Evolutionary conservation across 305 asterid genomes (phyloP).

Genomic region (Fraxinus sp.): DNA sequence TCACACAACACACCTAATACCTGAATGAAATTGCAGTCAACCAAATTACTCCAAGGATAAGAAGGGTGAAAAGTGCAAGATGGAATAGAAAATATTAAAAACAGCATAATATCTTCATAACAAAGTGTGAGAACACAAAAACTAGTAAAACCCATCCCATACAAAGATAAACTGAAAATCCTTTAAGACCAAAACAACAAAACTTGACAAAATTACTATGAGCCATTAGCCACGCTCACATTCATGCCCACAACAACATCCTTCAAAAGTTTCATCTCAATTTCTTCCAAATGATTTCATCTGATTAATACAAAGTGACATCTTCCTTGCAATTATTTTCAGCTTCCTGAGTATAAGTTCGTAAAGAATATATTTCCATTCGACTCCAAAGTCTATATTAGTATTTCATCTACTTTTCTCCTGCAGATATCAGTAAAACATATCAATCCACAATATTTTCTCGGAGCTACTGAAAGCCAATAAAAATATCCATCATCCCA

Average conservation of each 20-base stretch:
- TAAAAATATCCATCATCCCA: background rate
- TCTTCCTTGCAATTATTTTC: background rate
- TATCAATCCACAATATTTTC: background rate
- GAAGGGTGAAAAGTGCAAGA: constrained; percentile 15
- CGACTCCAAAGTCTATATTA: background rate
- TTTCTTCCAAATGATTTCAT: background rate
- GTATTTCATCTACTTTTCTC: background rate
- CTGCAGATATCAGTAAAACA: background rate
- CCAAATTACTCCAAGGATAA: background rate
- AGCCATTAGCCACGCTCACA: background rate
- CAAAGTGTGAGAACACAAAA: background rate
- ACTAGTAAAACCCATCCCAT: constrained; percentile 7
- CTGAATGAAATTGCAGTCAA: constrained; percentile 37
- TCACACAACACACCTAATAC: constrained; percentile 89
- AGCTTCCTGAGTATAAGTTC: background rate
- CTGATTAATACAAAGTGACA: background rate
- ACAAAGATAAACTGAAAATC: constrained; percentile 12
- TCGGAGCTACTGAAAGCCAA: background rate
- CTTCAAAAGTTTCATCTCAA: background rate
- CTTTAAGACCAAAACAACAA: background rate
- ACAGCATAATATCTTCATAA: constrained; percentile 4
- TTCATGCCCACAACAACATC: constrained; percentile 9
- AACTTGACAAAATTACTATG: background rate
- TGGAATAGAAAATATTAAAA: constrained; percentile 20
- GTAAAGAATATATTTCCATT: background rate